Base-by-base conservation (phyloP, 106 monocot genomes). In the Alisma plantagoaquatica region DNA sequence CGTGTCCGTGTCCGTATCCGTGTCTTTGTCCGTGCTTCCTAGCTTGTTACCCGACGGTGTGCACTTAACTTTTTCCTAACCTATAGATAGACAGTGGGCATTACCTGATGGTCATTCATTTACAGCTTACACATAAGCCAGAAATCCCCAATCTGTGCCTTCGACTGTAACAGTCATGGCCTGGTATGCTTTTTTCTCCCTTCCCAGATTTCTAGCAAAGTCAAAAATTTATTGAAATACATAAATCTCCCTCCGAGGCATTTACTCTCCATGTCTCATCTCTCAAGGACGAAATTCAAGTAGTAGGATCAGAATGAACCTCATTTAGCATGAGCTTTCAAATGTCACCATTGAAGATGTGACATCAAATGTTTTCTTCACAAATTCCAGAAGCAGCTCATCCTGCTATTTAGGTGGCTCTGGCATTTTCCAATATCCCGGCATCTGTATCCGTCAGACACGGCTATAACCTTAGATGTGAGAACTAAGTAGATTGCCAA, bases 61-160 rank as follows among this genome's bases (percentile, higher is more conserved):
- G n/a, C n/a, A n/a, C n/a, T n/a, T n/a, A n/a, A n/a, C n/a, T n/a
- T n/a, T n/a, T n/a, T n/a, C n/a, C n/a, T n/a, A n/a, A 24, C 22
- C 30, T 64, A 45, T 69, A 92, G 92, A 22, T 92, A 77, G 45
- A 54, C 87, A 71, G 53, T 83, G 53, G 77, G 59, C 70, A 74
- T 56, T 79, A 44, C 60, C 71, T 17, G 48, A 54, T 68, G 93
- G 87, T 20, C 8, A 61, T 7, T 67, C 76, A 2, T 94, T 87
- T 66, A 87, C 93, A 11, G 83, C 93, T 33, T 94, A 83, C 70
- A 94, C 87, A 87, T 21, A 78, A 83, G 12, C 83, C 85, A 19
- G 83, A 94, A 59, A 72, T 92, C 24, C 92, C 92, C 10, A 86
- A 73, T n/a, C 73, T 92, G 86, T 27, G 86, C 92, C 12, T 60